Conservation (phyloP, 2,329 filamentous ascomycete species). For the Colletotrichum sp. region DNA sequence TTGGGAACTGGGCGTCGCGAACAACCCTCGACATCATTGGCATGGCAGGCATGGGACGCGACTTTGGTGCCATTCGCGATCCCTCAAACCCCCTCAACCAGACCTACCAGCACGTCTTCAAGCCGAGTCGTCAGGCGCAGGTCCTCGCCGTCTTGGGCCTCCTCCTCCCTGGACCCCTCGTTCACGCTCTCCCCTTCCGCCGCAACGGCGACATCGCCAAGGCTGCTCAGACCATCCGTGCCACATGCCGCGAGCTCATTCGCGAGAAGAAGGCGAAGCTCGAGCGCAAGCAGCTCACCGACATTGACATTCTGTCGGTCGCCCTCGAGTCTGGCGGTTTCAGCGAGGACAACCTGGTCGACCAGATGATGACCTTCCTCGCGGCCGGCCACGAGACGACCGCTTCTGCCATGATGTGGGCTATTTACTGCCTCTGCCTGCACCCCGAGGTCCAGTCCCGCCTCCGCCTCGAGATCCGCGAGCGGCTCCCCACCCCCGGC, state of each 20-base stretch:
- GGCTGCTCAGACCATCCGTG: constrained; percentile 65
- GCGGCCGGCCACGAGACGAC: constrained; percentile 85
- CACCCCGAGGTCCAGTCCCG: constrained; percentile 68
- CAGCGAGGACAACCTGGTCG: constrained; percentile 78
- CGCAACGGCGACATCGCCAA: constrained; percentile 69
- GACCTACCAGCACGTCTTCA: constrained; percentile 62
- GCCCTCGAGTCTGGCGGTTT: constrained; percentile 79
- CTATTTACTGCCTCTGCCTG: constrained; percentile 70
- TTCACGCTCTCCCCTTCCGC: constrained; percentile 69
- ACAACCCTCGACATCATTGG: constrained; percentile 80
- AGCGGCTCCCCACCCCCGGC: constrained; percentile 57
- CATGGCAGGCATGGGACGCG: constrained; percentile 71
- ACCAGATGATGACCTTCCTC: constrained; percentile 91
- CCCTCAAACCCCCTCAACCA: constrained; percentile 62
- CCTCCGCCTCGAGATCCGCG: constrained; percentile 72
- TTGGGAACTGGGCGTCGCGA: constrained; percentile 65
- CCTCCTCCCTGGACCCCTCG: constrained; percentile 67
- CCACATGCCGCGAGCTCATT: constrained; percentile 72
- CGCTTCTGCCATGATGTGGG: constrained; percentile 77
- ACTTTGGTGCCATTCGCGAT: constrained; percentile 71
- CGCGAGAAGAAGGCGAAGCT: constrained; percentile 67
- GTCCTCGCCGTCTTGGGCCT: constrained; percentile 62
- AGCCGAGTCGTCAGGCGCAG: constrained; percentile 54
- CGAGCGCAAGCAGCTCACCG: constrained; percentile 51
- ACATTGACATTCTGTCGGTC: constrained; percentile 79